Percentiles rank a stretch among this genome's conserved stretches.
These are phyloP conservation scores for Colletotrichum lentis DNA, from an alignment of 2,329 filamentous ascomycete species.

Conservation along the genomic window DNA sequence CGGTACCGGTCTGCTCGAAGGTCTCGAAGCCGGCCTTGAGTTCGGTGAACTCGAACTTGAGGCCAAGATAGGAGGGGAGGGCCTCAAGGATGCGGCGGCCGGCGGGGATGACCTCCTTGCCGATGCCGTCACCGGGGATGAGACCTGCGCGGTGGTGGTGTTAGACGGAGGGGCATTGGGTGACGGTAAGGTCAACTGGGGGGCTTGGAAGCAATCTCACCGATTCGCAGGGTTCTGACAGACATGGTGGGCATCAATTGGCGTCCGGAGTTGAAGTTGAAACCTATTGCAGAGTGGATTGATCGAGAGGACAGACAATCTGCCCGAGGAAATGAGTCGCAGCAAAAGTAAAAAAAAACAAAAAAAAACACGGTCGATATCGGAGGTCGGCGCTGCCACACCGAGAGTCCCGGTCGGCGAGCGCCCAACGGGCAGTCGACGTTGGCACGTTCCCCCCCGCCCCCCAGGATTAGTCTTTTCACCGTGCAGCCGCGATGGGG, in stretches of 20 bases:
- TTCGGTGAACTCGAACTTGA: conserved; percentile 94
- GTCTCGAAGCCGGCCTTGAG: conserved; percentile 93
- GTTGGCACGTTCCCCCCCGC: neutral
- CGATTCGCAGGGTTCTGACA: conserved; percentile 54
- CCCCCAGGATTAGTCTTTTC: neutral
- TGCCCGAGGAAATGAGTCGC: conserved; percentile 5
- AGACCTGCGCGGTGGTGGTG: conserved; percentile 63
- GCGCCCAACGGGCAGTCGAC: conserved; percentile 27
- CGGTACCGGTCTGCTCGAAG: conserved; percentile 87
- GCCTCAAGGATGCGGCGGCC: conserved; percentile 92
- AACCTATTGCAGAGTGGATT: conserved; percentile 8
- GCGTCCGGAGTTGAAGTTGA: conserved; percentile 8
- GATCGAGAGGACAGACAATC: neutral
- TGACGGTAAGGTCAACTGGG: conserved; percentile 5
- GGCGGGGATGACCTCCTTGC: conserved; percentile 96
- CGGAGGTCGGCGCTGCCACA: conserved; percentile 35
- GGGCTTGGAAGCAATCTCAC: conserved; percentile 40
- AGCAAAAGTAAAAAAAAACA: conserved; percentile 14
- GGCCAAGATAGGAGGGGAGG: conserved; percentile 85
- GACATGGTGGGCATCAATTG: conserved; percentile 47
- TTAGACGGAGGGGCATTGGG: conserved; percentile 1
- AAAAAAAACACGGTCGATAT: conserved; percentile 37
- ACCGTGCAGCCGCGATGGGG: neutral
- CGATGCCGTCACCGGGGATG: conserved; percentile 97
- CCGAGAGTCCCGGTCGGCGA: conserved; percentile 35